Conservation (phyloP, 148 eudicot species). For the Hydrangea macrophylla region DNA sequence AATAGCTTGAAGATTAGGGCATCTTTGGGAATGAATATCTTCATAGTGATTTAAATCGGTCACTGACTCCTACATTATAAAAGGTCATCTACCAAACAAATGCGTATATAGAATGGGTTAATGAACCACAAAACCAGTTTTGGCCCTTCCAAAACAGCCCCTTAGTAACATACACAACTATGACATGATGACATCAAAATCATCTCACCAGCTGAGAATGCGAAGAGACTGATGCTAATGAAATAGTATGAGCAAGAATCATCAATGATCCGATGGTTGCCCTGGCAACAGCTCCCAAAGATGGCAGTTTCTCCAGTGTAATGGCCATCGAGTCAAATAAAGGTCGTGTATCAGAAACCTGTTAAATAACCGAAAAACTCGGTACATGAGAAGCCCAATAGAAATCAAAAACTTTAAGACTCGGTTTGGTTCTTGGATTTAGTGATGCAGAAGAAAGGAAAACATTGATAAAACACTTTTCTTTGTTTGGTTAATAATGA, state of each 20-base stretch:
- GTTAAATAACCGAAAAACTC: constrained; percentile 7
- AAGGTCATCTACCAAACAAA: no score
- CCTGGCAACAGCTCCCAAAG: constrained; percentile 55
- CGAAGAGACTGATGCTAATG: constrained; percentile 53
- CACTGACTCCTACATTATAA: no score
- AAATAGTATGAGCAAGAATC: constrained; percentile 70
- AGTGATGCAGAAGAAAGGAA: no score
- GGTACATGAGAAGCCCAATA: not conserved
- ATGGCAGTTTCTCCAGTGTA: constrained; percentile 69
- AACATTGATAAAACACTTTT: no score
- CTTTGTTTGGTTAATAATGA: no score
- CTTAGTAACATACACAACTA: not conserved
- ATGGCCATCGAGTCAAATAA: constrained; percentile 81
- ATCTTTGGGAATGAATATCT: no score
- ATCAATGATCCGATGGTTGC: constrained; percentile 76
- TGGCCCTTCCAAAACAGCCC: no score
- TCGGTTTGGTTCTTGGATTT: no score
- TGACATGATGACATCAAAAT: not conserved
- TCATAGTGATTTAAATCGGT: no score
- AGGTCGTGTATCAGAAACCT: constrained; percentile 66
- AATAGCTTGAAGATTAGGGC: no score
- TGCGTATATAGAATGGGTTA: no score
- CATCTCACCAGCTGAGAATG: constrained; percentile 68
- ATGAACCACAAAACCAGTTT: no score
- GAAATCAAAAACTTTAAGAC: not conserved